phyloP scores from a whole-genome alignment of 148 eudicot genomes.

The Oxyria digyna region DNA sequence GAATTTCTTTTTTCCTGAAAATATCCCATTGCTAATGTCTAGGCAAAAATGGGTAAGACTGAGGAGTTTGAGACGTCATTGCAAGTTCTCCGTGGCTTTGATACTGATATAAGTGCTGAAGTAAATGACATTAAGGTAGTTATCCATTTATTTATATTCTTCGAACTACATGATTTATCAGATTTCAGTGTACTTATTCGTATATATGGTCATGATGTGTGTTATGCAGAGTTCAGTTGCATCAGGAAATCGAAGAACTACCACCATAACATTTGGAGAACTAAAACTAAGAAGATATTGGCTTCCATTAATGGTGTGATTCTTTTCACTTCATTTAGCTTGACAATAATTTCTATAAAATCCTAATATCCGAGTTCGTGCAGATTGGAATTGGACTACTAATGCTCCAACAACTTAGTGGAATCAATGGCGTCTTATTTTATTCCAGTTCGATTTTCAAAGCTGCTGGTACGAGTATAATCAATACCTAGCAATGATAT shows the following conservation, averaged over 20 bases:
- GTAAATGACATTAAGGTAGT: constrained; percentile 87
- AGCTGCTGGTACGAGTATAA: constrained; percentile 52
- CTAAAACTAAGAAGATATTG: constrained; percentile 81
- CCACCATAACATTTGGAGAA: constrained; percentile 60
- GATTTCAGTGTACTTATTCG: background rate
- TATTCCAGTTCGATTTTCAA: constrained; percentile 72
- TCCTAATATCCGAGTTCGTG: constrained; percentile 4
- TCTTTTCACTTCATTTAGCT: background rate
- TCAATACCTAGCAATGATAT: too few species aligned
- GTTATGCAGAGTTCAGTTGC: constrained; percentile 69
- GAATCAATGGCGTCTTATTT: constrained; percentile 77
- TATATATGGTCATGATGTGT: background rate
- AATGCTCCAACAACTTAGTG: constrained; percentile 67
- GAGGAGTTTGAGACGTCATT: constrained; percentile 91
- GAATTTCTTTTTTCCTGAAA: background rate
- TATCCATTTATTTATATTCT: background rate
- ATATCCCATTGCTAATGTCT: constrained; percentile 5
- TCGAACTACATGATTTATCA: background rate
- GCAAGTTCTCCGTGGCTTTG: constrained; percentile 97
- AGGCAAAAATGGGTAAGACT: constrained; percentile 94
- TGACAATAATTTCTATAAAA: background rate
- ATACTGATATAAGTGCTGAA: constrained; percentile 73
- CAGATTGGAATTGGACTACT: constrained; percentile 90
- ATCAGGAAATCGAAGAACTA: constrained; percentile 58
- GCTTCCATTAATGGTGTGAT: constrained; percentile 93